phyloP scores from a whole-genome alignment of 495 filamentous ascomycete species.

The Hyaloscypha finlandica region DNA sequence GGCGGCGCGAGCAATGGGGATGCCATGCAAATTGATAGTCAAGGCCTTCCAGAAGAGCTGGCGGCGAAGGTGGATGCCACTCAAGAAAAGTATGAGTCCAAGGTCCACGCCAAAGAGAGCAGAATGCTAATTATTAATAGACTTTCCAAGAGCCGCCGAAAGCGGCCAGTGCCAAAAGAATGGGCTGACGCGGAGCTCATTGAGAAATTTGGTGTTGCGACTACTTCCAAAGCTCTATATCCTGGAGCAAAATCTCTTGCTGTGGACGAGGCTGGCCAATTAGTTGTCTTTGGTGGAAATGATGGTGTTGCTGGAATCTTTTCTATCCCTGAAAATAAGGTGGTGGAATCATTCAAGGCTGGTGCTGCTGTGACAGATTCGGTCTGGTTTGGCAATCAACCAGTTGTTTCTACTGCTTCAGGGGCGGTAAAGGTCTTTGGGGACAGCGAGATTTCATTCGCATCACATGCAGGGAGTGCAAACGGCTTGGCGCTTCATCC shows the following conservation, averaged over 20 bases:
- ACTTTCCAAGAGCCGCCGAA: slow-evolving; percentile 80
- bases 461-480: slow-evolving; percentile 77
- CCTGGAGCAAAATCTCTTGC: slow-evolving; percentile 66
- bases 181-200: slow-evolving; percentile 82
- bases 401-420: slow-evolving; percentile 71
- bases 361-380: slow-evolving; percentile 75
- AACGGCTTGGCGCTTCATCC: slow-evolving; percentile 81
- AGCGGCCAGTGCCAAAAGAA: slow-evolving; percentile 78
- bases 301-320: slow-evolving; percentile 80
- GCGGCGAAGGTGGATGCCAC: slow-evolving; percentile 74
- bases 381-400: slow-evolving; percentile 71
- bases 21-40: slow-evolving; percentile 85
- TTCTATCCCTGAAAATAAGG: slow-evolving; percentile 68
- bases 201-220: slow-evolving; percentile 61
- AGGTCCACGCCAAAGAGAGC: background rate
- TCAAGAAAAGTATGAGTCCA: slow-evolving; percentile 66
- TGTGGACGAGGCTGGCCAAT: slow-evolving; percentile 62
- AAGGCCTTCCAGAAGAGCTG: slow-evolving; percentile 70
- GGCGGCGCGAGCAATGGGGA: slow-evolving; percentile 64
- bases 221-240: slow-evolving; percentile 63
- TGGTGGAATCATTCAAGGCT: slow-evolving; percentile 66
- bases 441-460: slow-evolving; percentile 62
- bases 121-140: slow-evolving; percentile 45
- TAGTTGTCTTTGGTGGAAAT: slow-evolving; percentile 77
- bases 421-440: slow-evolving; percentile 82